These are phyloP conservation scores for Penicillium sp. DNA, from an alignment of 2,329 filamentous ascomycete genomes.

Conservation along the genomic window DNA sequence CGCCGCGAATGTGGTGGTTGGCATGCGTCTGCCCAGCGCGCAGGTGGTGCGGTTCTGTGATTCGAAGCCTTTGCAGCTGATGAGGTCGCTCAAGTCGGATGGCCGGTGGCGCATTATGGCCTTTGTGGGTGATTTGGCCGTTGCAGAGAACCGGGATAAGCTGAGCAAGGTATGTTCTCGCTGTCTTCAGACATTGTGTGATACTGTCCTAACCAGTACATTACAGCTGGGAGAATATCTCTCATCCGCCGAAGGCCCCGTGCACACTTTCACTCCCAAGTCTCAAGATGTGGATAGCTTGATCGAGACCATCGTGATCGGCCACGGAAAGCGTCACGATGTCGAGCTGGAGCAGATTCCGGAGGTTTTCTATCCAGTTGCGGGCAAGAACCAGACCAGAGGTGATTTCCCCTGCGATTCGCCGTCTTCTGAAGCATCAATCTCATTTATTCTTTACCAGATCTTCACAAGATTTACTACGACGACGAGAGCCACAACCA, in stretches of 20 bases:
- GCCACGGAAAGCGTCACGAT: constrained; percentile 51
- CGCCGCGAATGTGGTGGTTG: constrained; percentile 44
- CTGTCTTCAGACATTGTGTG: background rate
- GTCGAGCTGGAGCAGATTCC: constrained; percentile 59
- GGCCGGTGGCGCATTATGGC: constrained; percentile 56
- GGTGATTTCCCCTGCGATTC: constrained; percentile 41
- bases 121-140: constrained; percentile 50
- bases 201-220: constrained; percentile 7
- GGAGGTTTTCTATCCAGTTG: constrained; percentile 57
- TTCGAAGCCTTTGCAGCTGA: constrained; percentile 58
- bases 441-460: constrained; percentile 55
- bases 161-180: constrained; percentile 40
- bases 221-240: constrained; percentile 46
- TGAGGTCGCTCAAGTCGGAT: constrained; percentile 54
- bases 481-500: constrained; percentile 59
- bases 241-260: constrained; percentile 44
- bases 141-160: constrained; percentile 27
- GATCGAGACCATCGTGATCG: constrained; percentile 60
- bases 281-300: constrained; percentile 54
- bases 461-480: constrained; percentile 60
- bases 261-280: constrained; percentile 48
- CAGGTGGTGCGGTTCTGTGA: constrained; percentile 64
- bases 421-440: background rate
- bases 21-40: constrained; percentile 55
- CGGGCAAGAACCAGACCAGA: constrained; percentile 58